Conservation (phyloP, 2,329 filamentous ascomycete genomes). For the Lojkania enalia region DNA sequence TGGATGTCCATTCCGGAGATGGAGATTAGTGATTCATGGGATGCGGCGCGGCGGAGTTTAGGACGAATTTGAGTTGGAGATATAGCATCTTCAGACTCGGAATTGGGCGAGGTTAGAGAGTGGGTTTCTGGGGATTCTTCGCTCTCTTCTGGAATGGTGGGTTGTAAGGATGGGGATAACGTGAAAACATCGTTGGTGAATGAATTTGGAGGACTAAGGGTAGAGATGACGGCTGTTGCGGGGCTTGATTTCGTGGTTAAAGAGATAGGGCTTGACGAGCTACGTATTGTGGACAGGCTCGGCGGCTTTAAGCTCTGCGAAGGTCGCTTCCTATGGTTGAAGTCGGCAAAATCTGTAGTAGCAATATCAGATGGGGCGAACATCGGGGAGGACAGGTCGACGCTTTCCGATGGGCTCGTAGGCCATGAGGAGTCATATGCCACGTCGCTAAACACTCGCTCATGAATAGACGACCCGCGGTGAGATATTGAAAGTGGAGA, state of each 20-base stretch:
- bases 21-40: constrained; percentile 88
- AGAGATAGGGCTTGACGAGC: constrained; percentile 37
- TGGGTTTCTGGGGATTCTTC: constrained; percentile 30
- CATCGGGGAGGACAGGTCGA: constrained; percentile 60
- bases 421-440: constrained; percentile 70
- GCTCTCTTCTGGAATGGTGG: constrained; percentile 42
- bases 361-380: constrained; percentile 51
- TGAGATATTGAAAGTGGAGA: constrained; percentile 75
- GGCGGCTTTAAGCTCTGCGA: constrained; percentile 37
- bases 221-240: constrained; percentile 36
- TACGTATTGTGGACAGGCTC: constrained; percentile 33
- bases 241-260: constrained; percentile 41
- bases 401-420: constrained; percentile 76
- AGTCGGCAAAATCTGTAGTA: constrained; percentile 18
- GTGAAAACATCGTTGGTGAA: constrained; percentile 35
- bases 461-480: constrained; percentile 73
- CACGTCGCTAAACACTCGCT: constrained; percentile 64
- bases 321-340: constrained; percentile 24
- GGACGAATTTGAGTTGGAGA: constrained; percentile 40
- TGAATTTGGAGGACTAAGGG: constrained; percentile 36
- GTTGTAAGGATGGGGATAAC: constrained; percentile 29
- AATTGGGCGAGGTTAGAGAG: constrained; percentile 29
- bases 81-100: constrained; percentile 39
- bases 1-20: constrained; percentile 88
- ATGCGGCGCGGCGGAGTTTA: constrained; percentile 66